Percentiles rank a stretch among this genome's conserved stretches.
Conservation (phyloP, 176 grass and related monocot genomes). For the Eremochloa ophiuroides region DNA sequence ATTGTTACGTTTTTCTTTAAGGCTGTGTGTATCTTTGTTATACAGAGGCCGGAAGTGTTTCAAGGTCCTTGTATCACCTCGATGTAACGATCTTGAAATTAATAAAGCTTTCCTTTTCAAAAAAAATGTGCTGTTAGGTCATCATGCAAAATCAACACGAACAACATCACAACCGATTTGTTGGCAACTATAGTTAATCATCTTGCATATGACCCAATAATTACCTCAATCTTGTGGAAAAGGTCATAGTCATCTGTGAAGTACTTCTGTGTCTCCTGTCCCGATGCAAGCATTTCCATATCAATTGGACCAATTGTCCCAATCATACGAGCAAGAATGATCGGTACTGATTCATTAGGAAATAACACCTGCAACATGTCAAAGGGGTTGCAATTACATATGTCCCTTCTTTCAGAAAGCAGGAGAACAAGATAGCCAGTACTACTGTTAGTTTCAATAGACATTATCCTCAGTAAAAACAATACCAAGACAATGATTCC, state of each 20-base stretch:
- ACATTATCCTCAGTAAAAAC: neutral
- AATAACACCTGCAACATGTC: constrained; percentile 78
- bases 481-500: neutral
- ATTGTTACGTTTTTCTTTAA: too few species aligned
- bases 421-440: neutral
- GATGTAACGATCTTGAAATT: too few species aligned
- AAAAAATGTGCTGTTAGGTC: too few species aligned
- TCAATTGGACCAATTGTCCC: constrained; percentile 91
- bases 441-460: neutral
- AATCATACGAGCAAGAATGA: constrained; percentile 95
- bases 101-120: too few species aligned
- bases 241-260: constrained; percentile 84
- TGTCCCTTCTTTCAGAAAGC: neutral
- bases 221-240: constrained; percentile 85
- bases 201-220: neutral
- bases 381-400: constrained; percentile 3
- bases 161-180: neutral
- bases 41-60: too few species aligned
- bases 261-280: constrained; percentile 74
- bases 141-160: neutral
- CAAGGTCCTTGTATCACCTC: too few species aligned
- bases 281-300: constrained; percentile 76
- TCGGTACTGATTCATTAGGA: constrained; percentile 80
- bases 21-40: too few species aligned
- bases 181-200: neutral